Conservation (phyloP, 768 basidiomycete species). For the Tephrocybe sp. region DNA sequence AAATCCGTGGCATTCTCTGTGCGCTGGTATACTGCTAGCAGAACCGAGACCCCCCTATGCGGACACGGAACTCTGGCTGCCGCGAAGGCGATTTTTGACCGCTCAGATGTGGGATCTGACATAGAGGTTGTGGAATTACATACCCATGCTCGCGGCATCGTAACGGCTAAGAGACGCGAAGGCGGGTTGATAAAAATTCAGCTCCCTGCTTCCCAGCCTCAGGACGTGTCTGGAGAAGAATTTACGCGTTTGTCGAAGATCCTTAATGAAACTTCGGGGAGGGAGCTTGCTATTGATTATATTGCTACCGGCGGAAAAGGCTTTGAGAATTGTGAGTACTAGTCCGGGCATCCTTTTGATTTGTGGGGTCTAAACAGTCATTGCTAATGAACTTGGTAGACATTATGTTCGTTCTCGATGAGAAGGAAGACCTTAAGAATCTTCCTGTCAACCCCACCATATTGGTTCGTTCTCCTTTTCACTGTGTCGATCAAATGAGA, state of each 20-base stretch:
- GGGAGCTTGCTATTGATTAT: constrained; percentile 34
- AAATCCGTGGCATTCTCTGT: constrained; percentile 29
- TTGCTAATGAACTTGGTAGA: constrained; percentile 18
- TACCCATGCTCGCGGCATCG: constrained; percentile 19
- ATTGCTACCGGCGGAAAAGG: constrained; percentile 31
- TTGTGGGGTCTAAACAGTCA: background rate
- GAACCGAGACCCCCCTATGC: constrained; percentile 32
- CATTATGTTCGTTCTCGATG: constrained; percentile 40
- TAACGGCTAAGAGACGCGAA: constrained; percentile 28
- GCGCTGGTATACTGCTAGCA: constrained; percentile 33
- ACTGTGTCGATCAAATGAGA: background rate
- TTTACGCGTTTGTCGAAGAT: constrained; percentile 24
- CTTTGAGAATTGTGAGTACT: constrained; percentile 31
- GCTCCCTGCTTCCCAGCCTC: constrained; percentile 26
- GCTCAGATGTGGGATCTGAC: constrained; percentile 22
- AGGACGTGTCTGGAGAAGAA: constrained; percentile 27
- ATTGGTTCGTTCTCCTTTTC: constrained; percentile 3
- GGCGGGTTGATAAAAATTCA: constrained; percentile 35
- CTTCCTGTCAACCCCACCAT: constrained; percentile 1
- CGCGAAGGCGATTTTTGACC: constrained; percentile 35
- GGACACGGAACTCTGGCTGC: constrained; percentile 46
- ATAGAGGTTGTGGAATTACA: constrained; percentile 33
- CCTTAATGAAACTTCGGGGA: constrained; percentile 35
- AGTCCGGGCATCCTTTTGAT: constrained; percentile 1
- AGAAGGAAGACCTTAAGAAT: constrained; percentile 17